Evolutionary conservation across 1,284 basidiomycete genomes (phyloP).

Genomic region (Marasmius sp.): DNA sequence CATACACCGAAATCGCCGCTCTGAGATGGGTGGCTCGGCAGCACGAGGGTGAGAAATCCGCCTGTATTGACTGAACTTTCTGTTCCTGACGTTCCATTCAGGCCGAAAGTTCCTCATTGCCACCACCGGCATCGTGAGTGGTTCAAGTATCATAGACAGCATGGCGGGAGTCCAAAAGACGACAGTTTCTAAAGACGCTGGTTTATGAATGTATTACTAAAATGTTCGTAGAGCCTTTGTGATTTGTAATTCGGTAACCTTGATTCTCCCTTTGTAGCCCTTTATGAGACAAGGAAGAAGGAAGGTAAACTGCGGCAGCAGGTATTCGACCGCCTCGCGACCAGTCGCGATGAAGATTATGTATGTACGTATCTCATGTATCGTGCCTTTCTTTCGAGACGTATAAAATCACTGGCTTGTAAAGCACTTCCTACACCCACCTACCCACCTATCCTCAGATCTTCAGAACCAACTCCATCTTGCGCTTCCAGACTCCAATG

Average conservation of each 20-base stretch:
- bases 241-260: background rate
- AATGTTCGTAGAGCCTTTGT: no score
- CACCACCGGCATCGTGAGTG: slow-evolving; percentile 86
- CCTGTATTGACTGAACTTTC: background rate
- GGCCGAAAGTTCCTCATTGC: slow-evolving; percentile 85
- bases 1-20: slow-evolving; percentile 95
- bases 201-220: slow-evolving; percentile 14
- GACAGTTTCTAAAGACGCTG: slow-evolving; percentile 33
- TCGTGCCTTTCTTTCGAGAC: no score
- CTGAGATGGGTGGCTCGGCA: slow-evolving; percentile 88
- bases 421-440: no score
- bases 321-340: background rate
- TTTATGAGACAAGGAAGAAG: background rate
- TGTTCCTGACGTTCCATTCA: slow-evolving; percentile 28
- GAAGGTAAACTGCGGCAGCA: background rate
- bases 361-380: background rate
- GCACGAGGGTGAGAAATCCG: slow-evolving; percentile 59
- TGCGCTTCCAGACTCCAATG: no score
- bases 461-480: no score
- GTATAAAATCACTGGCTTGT: no score
- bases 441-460: no score
- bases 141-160: slow-evolving; percentile 68
- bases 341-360: background rate
- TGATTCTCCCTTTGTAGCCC: background rate
- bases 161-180: slow-evolving; percentile 50